Percentiles rank a stretch among this genome's conserved stretches.
Evolutionary conservation across 1,139 yeast species (phyloP).

Genomic region (Debaryomyces sp.): DNA sequence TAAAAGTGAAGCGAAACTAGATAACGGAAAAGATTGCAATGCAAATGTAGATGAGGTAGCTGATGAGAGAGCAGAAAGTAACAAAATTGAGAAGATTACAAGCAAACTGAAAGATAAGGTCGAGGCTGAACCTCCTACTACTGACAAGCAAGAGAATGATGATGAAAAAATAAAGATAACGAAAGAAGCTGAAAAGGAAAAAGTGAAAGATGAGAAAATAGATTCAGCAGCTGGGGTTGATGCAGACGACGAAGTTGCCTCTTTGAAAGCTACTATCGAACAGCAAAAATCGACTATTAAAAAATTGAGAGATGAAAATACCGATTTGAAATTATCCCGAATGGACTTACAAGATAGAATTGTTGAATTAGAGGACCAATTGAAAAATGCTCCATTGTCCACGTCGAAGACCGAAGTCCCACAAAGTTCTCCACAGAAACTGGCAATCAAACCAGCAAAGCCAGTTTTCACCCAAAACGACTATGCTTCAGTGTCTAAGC

Average conservation of each 20-base stretch:
- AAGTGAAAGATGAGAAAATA: slow-evolving; percentile 3
- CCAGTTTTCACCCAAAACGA: slow-evolving; percentile 39
- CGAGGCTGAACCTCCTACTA: slow-evolving; percentile 12
- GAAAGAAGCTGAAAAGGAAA: slow-evolving; percentile 8
- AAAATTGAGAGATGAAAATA: slow-evolving; percentile 46
- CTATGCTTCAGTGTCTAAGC: slow-evolving; percentile 37
- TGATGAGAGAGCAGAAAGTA: not conserved
- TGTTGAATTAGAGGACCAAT: slow-evolving; percentile 25
- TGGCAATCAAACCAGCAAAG: slow-evolving; percentile 30
- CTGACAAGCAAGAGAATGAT: slow-evolving; percentile 6
- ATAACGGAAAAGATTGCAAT: not conserved
- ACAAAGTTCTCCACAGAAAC: slow-evolving; percentile 10
- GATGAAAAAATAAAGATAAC: slow-evolving; percentile 10
- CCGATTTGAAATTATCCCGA: slow-evolving; percentile 44
- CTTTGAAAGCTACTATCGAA: slow-evolving; percentile 26
- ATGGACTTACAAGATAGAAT: slow-evolving; percentile 51
- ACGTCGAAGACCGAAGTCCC: slow-evolving; percentile 7
- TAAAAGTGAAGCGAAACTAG: not conserved
- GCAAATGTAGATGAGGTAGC: not conserved
- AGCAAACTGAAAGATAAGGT: slow-evolving; percentile 17
- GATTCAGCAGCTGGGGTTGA: not conserved
- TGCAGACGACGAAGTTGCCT: slow-evolving; percentile 32
- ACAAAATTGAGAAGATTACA: not conserved
- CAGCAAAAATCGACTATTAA: slow-evolving; percentile 40
- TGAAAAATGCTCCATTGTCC: slow-evolving; percentile 13